Base-by-base conservation (phyloP, 345 rosid species). In the Acer negundo region DNA sequence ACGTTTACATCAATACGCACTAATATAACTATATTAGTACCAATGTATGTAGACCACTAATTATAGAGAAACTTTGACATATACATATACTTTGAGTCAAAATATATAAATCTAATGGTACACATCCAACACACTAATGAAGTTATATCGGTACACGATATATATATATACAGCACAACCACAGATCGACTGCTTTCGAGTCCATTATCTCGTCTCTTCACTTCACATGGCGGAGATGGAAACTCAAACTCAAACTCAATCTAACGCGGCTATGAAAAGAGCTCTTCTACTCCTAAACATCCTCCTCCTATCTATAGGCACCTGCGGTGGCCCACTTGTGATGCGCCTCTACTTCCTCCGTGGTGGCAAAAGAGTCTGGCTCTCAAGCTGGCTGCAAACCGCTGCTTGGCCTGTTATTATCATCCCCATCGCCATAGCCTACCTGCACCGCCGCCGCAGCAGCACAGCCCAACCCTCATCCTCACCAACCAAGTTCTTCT, bases 331-430 rank as follows among this genome's bases (percentile, higher is more conserved):
- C 71, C 97, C 95, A 4, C 63, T 95, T 26, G 56, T 95, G 16
- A 78, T 85, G 86, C 95, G 95, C 67, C 91, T 90, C 80, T 95
- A 95, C 83, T 95, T 85, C 89, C 10, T 83, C 85, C 92, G 87
- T 40, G 98, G 95, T 1, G 97, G 97, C 24, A 79, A 81, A 2
- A 85, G 94, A 2, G 61, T 93, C n/a, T 94, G 97, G 98, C 88
- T 93, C 75, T 83, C 92, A 10, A 86, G 89, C 78, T 90, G 92
- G 86, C 94, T 94, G 38, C 76, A 87, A 83, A 88, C 97, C 2
- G 91, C 67, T 17, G 97, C 83, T 63, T 93, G 87, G 78, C 97
- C 97, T 0, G 3, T 93, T 46, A 79, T 86, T 70, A 59, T 88
- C 62, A 10, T 90, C 66, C 90, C 92, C 22, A 79, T 91, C 56